Evolutionary conservation across 331 rosid species (phyloP), one percentile per base, ranked within the genome.

Genomic region (Spiraea crenata): DNA sequence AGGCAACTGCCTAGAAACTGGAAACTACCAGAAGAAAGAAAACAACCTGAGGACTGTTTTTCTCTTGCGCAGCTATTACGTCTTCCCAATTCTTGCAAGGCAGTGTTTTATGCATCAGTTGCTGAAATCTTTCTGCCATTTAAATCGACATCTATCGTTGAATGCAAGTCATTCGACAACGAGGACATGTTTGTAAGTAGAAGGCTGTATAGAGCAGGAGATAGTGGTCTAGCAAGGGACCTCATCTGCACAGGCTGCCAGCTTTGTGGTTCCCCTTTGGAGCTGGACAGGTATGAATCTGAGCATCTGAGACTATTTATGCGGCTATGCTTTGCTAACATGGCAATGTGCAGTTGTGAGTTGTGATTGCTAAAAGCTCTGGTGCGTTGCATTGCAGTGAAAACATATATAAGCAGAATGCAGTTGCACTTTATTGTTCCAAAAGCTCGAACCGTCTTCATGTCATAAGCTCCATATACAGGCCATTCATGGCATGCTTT

Each of bases 201-300:
- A 81, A 87, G 89, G 74, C 31, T 85, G 66, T 67, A 69, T 69
- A 70, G 73, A 76, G 56, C 65, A 2, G 81, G 78, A 81, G 80
- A 84, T 71, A 45, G 72, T 60, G 67, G 74, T 72, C 79, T 90
- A 41, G 92, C 64, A 41, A 81, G 73, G 47, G 87, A 85, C 82
- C 88, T 93, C 75, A 76, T 93, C 54, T 90, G 89, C 81, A 85
- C 84, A 57, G 98, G 98, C 59, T 93, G 98, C 81, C 85, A 71
- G 80, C 76, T 90, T 7, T 90, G 98, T 25, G 96, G 97, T 69
- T 88, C 74, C 39, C 89, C 96, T 54, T 56, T 93, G 76, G 82
- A 79, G 78, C 79, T 75, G 68, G 79, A 79, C 41, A 73, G 79
- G 67, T 76, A 81, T 49, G 50, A 61, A 71, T 59, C 52, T 17